Base-by-base conservation (phyloP, 164 flowering plant genomes). In the Protea cynaroides region DNA sequence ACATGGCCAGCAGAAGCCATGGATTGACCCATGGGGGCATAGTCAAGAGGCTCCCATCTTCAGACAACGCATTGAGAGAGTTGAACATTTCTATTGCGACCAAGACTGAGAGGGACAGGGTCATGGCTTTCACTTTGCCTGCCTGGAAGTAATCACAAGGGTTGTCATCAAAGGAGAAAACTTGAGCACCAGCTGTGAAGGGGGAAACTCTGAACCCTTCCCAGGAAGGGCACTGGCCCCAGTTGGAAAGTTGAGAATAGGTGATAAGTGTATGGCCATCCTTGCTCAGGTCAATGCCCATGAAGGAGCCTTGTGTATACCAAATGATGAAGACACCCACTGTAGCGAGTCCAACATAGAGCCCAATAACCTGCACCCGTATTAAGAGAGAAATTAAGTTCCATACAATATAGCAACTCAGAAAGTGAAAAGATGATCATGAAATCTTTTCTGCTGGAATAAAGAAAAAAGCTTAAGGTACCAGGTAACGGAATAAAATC, bases 1-100 rank as follows among this genome's bases (percentile, higher is more conserved):
- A 78, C 96, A 87, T 89, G 56, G 96, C 96, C 29, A 86, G 18
- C 21, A 89, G 87, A 50, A 89, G 89, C 82, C 83, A 87, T 0
- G 96, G 96, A 67, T 89, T 89, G 49, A 81, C 87, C 96, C 92
- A 89, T 9, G 96, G 96, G 17, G 93, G 96, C 96, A 89, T 89
- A 15, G 75, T 67, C 64, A 87, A 25, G n/a, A 89, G 85, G 61
- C 96, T 87, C 9, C 80, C 79, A 60, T 89, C 93, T 72, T 89
- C 96, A 0, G 93, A 89, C 10, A 89, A 78, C 37, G 96, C 96
- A 57, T 89, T 89, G 7, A 89, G 82, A 5, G 96, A 87, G 72
- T 89, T 89, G 81, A 89, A 89, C 96, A 89, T 89, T 79, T 89
- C 96, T 22, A 87, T 89, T 37, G 93, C 89, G 17, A 89, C 96